Evolutionary conservation across 2,329 filamentous ascomycete species (phyloP), one percentile per base, ranked within the genome.

Genomic region (Botrytis byssoidea): DNA sequence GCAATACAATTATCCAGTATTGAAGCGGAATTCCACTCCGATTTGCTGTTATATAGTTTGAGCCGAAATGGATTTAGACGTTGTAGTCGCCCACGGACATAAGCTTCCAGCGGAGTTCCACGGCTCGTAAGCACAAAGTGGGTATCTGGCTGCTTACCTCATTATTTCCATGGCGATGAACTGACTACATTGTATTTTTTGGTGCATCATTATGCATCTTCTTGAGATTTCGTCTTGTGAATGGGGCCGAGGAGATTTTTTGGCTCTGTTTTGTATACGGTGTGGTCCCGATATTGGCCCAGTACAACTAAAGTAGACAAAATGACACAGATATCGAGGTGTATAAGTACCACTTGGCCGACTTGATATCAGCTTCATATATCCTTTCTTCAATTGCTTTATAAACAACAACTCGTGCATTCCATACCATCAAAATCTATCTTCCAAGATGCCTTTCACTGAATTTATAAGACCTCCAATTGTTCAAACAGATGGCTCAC

Each of bases 381-480:
- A 20, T 37, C 22, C 14, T 18, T 4, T 7, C 6, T 48, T 60
- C 7, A 3, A 59, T 14, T 22, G 16, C n/a, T n/a, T 14, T 35
- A 37, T 18, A 22, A 35, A 10, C 2, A 8, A 29, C 44, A 35
- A 57, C 7, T 40, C 4, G 9, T 20, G 14, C 12, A n/a, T 1
- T 25, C 9, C 25, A 6, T 42, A 2, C 29, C 4, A 25, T 9
- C 20, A 10, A 35, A 20, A 51, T n/a, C 29, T 42, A 61, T 44
- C 35, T 18, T 32, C 55, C 55, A 66, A 65, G 7, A 71, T 71
- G 70, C 35, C 60, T 55, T 44, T 71, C 46, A 66, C 59, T 0
- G 70, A 72, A 18, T 22, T 72, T 40, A 9, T 59, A 2, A 57
- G 22, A 12, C 46, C 70, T 16, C 22, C n/a, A 20, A 8, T 59